phyloP scores from a whole-genome alignment of 495 filamentous ascomycete genomes.

The Neurospora sp. region DNA sequence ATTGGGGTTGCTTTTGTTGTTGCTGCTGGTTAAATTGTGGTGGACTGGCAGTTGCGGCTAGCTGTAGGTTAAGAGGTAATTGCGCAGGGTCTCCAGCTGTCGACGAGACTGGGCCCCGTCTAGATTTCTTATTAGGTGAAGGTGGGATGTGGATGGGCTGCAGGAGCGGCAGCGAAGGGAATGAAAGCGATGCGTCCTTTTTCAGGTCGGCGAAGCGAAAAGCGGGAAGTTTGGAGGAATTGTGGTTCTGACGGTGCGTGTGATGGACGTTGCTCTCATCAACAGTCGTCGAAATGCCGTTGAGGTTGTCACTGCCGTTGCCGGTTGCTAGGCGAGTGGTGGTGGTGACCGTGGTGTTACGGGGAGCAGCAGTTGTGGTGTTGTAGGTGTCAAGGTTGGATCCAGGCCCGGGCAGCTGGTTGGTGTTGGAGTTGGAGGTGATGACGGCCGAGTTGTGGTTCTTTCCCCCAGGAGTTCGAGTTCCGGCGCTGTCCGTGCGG shows the following conservation, averaged over 20 bases:
- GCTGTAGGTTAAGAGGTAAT: constrained; percentile 10
- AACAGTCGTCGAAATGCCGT: constrained; percentile 11
- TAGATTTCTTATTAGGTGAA: constrained; percentile 10
- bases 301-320: constrained; percentile 8
- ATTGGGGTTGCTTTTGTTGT: constrained; percentile 10
- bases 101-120: constrained; percentile 21
- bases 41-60: constrained; percentile 4
- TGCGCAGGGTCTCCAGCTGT: constrained; percentile 5
- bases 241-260: constrained; percentile 39
- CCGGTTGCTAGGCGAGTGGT: not conserved
- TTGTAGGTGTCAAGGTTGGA: constrained; percentile 1
- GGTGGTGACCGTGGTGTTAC: not conserved
- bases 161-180: constrained; percentile 16
- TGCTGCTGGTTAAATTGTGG: constrained; percentile 5
- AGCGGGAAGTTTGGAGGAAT: constrained; percentile 39
- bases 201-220: constrained; percentile 40
- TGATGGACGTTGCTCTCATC: constrained; percentile 9
- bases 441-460: not conserved
- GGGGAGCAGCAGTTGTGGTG: not conserved
- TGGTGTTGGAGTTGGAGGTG: constrained; percentile 11
- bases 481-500: not conserved
- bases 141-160: constrained; percentile 25
- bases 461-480: not conserved
- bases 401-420: not conserved
- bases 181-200: constrained; percentile 23